A percentile compares a stretch with the other conserved stretches of the same genome.
phyloP scores from a whole-genome alignment of 2,329 filamentous ascomycete species.

The Coniochaeta prunicola region DNA sequence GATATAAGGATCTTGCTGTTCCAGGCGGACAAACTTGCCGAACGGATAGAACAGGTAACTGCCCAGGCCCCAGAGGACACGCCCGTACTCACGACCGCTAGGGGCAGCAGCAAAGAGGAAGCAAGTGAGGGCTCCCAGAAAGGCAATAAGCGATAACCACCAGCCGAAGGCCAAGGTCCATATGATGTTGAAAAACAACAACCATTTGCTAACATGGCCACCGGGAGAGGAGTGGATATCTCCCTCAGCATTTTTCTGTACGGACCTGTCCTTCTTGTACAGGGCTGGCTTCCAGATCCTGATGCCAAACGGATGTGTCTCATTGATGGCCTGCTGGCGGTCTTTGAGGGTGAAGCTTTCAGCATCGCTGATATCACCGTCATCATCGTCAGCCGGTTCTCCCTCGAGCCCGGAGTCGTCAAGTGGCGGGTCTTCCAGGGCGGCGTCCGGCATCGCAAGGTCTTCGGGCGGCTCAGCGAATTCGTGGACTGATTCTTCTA shows the following conservation, averaged over 20 bases:
- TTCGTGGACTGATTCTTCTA: constrained; percentile 28
- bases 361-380: constrained; percentile 74
- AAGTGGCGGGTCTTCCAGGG: constrained; percentile 22
- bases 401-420: constrained; percentile 38
- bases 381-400: constrained; percentile 54
- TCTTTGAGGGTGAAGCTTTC: constrained; percentile 98
- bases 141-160: constrained; percentile 81
- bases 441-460: not conserved
- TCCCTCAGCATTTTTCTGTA: constrained; percentile 90
- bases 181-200: constrained; percentile 79
- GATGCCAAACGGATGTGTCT: constrained; percentile 97
- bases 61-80: constrained; percentile 74
- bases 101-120: constrained; percentile 71
- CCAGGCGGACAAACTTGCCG: constrained; percentile 87
- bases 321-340: constrained; percentile 94
- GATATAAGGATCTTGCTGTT: constrained; percentile 88
- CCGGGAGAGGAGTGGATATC: constrained; percentile 96
- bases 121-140: constrained; percentile 68
- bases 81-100: constrained; percentile 79
- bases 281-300: constrained; percentile 97
- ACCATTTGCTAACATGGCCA: constrained; percentile 73
- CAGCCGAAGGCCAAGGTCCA: constrained; percentile 93
- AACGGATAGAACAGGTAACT: constrained; percentile 93
- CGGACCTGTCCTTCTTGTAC: constrained; percentile 95
- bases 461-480: constrained; percentile 22